Conservation (phyloP, 2,329 filamentous ascomycete genomes). For the Aspergillus hiratsukae region DNA sequence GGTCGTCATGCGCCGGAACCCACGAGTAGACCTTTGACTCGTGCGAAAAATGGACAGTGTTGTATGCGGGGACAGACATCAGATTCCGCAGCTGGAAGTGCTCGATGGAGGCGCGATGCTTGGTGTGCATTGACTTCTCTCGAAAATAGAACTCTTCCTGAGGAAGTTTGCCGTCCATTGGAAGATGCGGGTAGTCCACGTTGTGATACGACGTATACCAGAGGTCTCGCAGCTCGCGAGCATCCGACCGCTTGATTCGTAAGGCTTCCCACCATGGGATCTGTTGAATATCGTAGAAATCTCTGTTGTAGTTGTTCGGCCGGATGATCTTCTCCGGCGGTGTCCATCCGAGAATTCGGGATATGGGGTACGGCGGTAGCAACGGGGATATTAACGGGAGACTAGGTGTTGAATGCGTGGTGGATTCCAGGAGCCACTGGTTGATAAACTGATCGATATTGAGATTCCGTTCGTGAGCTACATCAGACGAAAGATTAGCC, state of each 20-base stretch:
- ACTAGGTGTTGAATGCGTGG: slow-evolving; percentile 15
- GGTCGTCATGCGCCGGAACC: slow-evolving; percentile 41
- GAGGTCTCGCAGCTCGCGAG: slow-evolving; percentile 34
- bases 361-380: slow-evolving; percentile 25
- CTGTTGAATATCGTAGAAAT: slow-evolving; percentile 38
- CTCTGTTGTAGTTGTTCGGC: slow-evolving; percentile 22
- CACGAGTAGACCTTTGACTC: slow-evolving; percentile 47
- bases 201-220: slow-evolving; percentile 42
- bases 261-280: slow-evolving; percentile 39
- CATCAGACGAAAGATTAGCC: slow-evolving; percentile 2
- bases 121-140: slow-evolving; percentile 47
- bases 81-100: slow-evolving; percentile 59
- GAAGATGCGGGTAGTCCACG: slow-evolving; percentile 25
- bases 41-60: slow-evolving; percentile 53
- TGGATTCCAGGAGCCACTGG: slow-evolving; percentile 35
- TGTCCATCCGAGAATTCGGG: slow-evolving; percentile 31
- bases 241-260: slow-evolving; percentile 33
- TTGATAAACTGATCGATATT: slow-evolving; percentile 41
- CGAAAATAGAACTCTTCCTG: slow-evolving; percentile 45
- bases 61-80: slow-evolving; percentile 50
- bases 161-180: slow-evolving; percentile 27
- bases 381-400: slow-evolving; percentile 14
- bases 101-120: slow-evolving; percentile 47
- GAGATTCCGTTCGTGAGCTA: slow-evolving; percentile 39
- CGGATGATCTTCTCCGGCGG: slow-evolving; percentile 30